phyloP scores from a whole-genome alignment of 192 early-diverging fungal species.

The Entomortierella beljakovae region DNA sequence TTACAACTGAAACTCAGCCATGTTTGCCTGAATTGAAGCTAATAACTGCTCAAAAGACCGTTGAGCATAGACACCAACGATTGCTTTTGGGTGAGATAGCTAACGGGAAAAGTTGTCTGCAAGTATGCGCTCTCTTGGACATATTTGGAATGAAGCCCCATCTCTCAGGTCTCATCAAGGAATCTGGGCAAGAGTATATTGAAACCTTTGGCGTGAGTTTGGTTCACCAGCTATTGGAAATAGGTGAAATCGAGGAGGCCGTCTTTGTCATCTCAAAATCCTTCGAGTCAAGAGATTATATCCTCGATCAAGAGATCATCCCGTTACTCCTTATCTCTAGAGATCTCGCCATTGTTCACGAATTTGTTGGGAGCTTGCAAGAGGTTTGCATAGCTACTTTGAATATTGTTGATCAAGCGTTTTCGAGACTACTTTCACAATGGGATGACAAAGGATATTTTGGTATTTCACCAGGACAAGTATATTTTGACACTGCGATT shows the following conservation, averaged over 20 bases:
- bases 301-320: background rate
- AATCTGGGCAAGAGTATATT: background rate
- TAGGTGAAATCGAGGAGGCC: background rate
- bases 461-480: background rate
- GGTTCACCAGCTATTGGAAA: background rate
- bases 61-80: background rate
- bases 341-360: background rate
- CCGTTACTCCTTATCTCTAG: background rate
- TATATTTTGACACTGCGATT: background rate
- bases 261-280: background rate
- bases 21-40: no score
- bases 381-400: background rate
- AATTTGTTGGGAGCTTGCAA: background rate
- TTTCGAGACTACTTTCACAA: background rate
- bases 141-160: background rate
- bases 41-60: no score
- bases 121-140: background rate
- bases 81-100: constrained; percentile 1
- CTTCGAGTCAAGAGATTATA: background rate
- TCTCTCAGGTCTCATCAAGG: background rate
- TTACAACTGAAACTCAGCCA: no score
- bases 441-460: background rate
- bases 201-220: background rate
- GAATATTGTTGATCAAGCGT: background rate
- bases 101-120: background rate